Evolutionary conservation across 2,329 filamentous ascomycete species (phyloP).

Genomic region (Talaromyces piceae): DNA sequence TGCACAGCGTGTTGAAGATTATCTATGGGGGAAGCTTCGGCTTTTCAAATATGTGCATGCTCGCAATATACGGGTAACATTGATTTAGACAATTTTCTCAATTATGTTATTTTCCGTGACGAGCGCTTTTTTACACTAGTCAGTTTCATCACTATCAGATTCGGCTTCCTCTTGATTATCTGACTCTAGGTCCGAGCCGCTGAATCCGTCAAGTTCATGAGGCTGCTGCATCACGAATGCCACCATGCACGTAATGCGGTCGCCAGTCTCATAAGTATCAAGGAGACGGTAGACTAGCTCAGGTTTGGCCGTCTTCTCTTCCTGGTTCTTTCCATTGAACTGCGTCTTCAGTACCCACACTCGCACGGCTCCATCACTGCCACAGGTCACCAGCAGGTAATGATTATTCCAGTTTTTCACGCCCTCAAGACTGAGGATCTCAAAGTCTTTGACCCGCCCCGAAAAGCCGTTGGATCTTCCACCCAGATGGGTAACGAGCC

Average conservation of each 20-base stretch:
- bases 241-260: slow-evolving; percentile 80
- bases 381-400: slow-evolving; percentile 61
- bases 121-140: too few species aligned
- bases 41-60: too few species aligned
- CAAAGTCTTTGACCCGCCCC: slow-evolving; percentile 83
- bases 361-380: slow-evolving; percentile 79
- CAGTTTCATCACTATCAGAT: slow-evolving; percentile 17
- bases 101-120: too few species aligned
- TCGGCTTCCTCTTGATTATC: slow-evolving; percentile 14
- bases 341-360: slow-evolving; percentile 56
- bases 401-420: slow-evolving; percentile 26
- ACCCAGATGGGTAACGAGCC: slow-evolving; percentile 66
- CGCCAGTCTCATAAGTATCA: slow-evolving; percentile 74
- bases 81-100: too few species aligned
- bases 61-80: too few species aligned
- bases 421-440: slow-evolving; percentile 47
- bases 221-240: slow-evolving; percentile 75
- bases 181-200: slow-evolving; percentile 50
- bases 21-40: too few species aligned
- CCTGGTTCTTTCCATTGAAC: slow-evolving; percentile 21
- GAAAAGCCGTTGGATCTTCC: slow-evolving; percentile 61
- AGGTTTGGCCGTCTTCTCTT: slow-evolving; percentile 12
- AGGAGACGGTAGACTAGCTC: slow-evolving; percentile 41
- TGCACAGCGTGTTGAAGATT: too few species aligned
- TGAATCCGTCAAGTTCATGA: slow-evolving; percentile 46